Base-by-base conservation (phyloP, 2,329 filamentous ascomycete species). In the Alternaria arbusti region DNA sequence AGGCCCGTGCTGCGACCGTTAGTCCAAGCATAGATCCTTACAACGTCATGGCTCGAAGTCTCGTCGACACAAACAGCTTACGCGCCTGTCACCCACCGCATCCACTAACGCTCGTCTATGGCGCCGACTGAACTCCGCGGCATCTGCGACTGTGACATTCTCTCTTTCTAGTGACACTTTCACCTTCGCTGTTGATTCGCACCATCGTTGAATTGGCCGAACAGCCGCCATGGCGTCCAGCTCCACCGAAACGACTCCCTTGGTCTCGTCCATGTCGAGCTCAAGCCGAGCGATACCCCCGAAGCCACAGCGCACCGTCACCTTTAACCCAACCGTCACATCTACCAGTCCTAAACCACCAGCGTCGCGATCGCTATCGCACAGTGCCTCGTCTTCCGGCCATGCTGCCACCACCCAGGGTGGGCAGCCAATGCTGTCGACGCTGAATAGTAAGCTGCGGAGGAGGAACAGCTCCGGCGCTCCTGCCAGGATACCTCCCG, bases 371-470 rank as follows among this genome's bases (percentile, higher is more conserved):
- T 70, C 77, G 8, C 54, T 77, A 44, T 70, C 74, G 28, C 73
- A 76, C 25, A 60, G 70, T 32, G 70, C 73, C 30, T 70, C 73
- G 32, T 62, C 71, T 23, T 75, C 80, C 3, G 65, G 74, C 57
- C 61, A 74, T 63, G 64, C 63, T 22, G 65, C 75, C 36, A 79
- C 82, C 47, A 76, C 79, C 55, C 78, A 83, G 62, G 75, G 75
- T 57, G 77, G 78, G 8, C 78, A 79, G 67, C 79, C 79, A 3
- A 79, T 80, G 77, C 87, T 97, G 23, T 89, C 93, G 6, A 88
- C 91, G 4, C 83, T 97, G 70, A 97, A 97, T 81, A 95, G 86
- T 86, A 97, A 94, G 81, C 85, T 97, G 50, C 90, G 93, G 58
- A 86, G 95, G 74, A 88, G 94, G 68, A 96, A 97, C 75, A 97